phyloP scores from a whole-genome alignment of 495 filamentous ascomycete genomes.

The Neurospora intermedia region DNA sequence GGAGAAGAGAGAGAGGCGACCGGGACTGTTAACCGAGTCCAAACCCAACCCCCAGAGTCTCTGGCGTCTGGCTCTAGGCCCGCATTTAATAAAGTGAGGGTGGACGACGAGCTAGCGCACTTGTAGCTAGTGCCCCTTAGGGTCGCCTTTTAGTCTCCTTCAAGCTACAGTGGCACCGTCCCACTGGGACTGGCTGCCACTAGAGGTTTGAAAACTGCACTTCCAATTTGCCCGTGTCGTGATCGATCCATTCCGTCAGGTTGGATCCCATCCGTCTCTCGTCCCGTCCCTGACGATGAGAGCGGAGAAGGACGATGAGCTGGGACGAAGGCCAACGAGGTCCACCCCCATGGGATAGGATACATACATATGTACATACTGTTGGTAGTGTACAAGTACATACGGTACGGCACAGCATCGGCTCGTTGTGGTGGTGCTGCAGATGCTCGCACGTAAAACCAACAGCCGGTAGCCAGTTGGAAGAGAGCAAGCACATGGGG shows the following conservation, averaged over 20 bases:
- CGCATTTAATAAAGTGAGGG: neutral
- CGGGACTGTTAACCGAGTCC: neutral
- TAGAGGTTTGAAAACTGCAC: neutral
- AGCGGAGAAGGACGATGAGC: neutral
- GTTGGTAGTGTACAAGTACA: too few species aligned
- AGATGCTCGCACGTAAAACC: neutral
- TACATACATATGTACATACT: neutral
- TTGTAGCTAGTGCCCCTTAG: neutral
- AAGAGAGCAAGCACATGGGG: neutral
- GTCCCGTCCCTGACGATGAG: neutral
- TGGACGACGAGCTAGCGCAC: neutral
- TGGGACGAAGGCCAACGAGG: neutral
- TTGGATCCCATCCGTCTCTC: neutral
- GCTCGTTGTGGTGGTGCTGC: neutral
- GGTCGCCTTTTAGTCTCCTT: neutral
- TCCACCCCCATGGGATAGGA: neutral
- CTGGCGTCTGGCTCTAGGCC: neutral
- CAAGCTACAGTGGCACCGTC: neutral
- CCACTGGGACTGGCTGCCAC: neutral
- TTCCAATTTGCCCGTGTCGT: neutral
- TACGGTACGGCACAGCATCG: neutral
- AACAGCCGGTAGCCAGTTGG: neutral
- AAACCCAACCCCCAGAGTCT: neutral
- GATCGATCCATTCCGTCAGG: neutral
- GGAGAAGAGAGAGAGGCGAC: neutral